phyloP scores from a whole-genome alignment of 2,329 filamentous ascomycete species.

The Pestalotiopsis sp. region DNA sequence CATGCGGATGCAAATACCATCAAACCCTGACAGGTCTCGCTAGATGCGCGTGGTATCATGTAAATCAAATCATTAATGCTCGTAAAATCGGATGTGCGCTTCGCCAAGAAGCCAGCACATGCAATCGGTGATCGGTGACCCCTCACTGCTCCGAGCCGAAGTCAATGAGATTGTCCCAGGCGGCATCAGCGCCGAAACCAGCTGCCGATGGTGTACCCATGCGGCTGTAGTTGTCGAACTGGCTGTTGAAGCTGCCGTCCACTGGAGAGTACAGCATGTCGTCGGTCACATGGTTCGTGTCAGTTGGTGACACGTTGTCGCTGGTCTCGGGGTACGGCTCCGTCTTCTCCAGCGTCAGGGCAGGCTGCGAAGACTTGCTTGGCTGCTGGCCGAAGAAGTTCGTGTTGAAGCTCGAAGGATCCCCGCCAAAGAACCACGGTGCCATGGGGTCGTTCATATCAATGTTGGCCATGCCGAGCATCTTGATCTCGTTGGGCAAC shows the following conservation, averaged over 20 bases:
- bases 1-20: conserved; percentile 12
- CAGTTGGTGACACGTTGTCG: not conserved
- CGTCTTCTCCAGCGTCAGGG: not conserved
- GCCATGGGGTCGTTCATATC: conserved; percentile 34
- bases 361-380: conserved; percentile 8
- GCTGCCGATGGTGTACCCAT: conserved; percentile 23
- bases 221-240: conserved; percentile 18
- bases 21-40: conserved; percentile 18
- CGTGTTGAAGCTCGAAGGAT: conserved; percentile 16
- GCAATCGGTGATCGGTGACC: not conserved
- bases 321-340: not conserved
- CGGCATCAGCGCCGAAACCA: conserved; percentile 20
- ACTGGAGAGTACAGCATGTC: conserved; percentile 21
- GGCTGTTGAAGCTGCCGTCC: conserved; percentile 15
- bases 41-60: conserved; percentile 17
- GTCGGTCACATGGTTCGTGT: conserved; percentile 13
- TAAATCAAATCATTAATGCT: conserved; percentile 1
- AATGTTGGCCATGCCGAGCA: conserved; percentile 35
- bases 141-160: conserved; percentile 30
- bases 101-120: not conserved
- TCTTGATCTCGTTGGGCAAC: conserved; percentile 43
- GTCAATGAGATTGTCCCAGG: conserved; percentile 32
- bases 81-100: not conserved
- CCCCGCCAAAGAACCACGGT: conserved; percentile 27
- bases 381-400: conserved; percentile 23